Conservation (phyloP, 495 filamentous ascomycete species). For the Aspergillus homomorphus region DNA sequence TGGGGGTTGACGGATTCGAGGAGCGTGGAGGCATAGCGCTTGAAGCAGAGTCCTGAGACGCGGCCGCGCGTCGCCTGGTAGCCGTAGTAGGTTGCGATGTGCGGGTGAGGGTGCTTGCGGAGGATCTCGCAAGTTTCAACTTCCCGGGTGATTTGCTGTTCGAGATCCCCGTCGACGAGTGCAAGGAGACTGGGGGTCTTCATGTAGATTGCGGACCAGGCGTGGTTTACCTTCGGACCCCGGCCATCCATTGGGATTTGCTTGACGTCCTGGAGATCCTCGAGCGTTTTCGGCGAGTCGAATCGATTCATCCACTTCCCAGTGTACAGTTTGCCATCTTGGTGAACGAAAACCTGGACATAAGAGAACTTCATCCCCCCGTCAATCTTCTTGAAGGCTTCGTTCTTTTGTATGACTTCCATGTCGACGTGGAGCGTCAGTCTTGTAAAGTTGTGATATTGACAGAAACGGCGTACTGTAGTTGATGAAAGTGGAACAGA, state of each 20-base stretch:
- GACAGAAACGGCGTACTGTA: too few species aligned
- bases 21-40: slow-evolving; percentile 34
- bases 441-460: too few species aligned
- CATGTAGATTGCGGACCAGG: slow-evolving; percentile 24
- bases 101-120: slow-evolving; percentile 34
- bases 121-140: slow-evolving; percentile 31
- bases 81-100: slow-evolving; percentile 37
- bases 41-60: slow-evolving; percentile 39
- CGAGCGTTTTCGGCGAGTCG: slow-evolving; percentile 13
- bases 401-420: slow-evolving; percentile 20
- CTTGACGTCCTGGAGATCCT: slow-evolving; percentile 21
- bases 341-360: slow-evolving; percentile 19
- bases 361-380: slow-evolving; percentile 24
- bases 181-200: slow-evolving; percentile 28
- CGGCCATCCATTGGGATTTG: slow-evolving; percentile 20
- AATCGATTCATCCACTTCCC: slow-evolving; percentile 24
- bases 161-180: slow-evolving; percentile 18
- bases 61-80: slow-evolving; percentile 28
- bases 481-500: too few species aligned
- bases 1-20: slow-evolving; percentile 27
- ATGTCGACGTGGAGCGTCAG: too few species aligned
- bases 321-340: slow-evolving; percentile 22
- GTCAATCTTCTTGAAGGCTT: slow-evolving; percentile 22
- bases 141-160: slow-evolving; percentile 23
- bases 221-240: slow-evolving; percentile 14